Evolutionary conservation across 345 rosid species (phyloP).

Genomic region (Viola odorata): DNA sequence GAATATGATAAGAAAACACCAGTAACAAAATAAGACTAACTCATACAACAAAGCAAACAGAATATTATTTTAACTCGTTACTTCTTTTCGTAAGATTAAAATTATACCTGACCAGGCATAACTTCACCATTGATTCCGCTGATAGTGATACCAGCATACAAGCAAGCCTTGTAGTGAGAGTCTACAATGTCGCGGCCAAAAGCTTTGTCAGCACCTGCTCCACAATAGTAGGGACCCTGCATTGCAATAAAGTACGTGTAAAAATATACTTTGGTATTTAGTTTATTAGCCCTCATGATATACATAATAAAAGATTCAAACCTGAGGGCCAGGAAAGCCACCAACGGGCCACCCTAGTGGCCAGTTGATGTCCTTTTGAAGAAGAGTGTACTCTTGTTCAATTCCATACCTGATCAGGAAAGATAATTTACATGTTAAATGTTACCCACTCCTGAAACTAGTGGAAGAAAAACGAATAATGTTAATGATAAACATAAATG

Average conservation of each 20-base stretch:
- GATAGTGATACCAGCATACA: constrained; percentile 21
- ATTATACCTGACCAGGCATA: constrained; percentile 23
- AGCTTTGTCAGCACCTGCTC: constrained; percentile 23
- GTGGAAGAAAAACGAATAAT: too few relatives aligned
- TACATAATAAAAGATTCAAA: not conserved
- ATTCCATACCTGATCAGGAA: too few relatives aligned
- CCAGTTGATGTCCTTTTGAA: not conserved
- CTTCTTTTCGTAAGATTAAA: too few relatives aligned
- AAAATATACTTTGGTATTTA: not conserved
- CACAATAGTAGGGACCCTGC: constrained; percentile 25
- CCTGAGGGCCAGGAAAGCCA: not conserved
- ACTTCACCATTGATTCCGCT: constrained; percentile 23
- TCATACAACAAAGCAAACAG: not conserved
- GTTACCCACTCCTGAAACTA: too few relatives aligned
- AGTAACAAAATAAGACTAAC: not conserved
- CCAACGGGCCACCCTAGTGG: not conserved
- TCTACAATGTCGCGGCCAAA: constrained; percentile 21
- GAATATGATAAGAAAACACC: not conserved
- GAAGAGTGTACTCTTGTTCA: not conserved
- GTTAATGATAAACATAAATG: too few relatives aligned
- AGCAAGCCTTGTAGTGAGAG: constrained; percentile 23
- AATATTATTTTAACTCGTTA: not conserved
- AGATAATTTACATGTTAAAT: too few relatives aligned
- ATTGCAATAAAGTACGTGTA: not conserved
- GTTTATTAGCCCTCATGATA: not conserved